Conservation (phyloP, 768 basidiomycete species). For the Boletus edulis region DNA sequence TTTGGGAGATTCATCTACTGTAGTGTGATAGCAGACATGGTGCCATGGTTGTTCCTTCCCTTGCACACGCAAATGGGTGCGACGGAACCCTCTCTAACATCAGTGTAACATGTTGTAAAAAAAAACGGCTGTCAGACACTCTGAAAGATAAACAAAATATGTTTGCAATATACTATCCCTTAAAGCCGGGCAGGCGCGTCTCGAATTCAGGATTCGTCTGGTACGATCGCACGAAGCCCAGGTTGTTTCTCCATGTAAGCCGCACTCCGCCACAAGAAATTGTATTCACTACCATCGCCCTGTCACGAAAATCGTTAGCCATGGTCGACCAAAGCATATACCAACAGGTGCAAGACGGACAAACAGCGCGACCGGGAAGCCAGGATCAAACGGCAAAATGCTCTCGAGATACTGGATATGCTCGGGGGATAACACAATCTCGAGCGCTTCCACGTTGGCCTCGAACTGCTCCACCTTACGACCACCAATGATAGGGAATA, state of each 20-base stretch:
- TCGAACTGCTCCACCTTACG: constrained; percentile 51
- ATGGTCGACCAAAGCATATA: not conserved
- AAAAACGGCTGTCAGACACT: no score
- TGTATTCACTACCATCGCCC: constrained; percentile 29
- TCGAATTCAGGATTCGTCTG: not conserved
- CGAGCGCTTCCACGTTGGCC: constrained; percentile 50
- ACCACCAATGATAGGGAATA: constrained; percentile 52
- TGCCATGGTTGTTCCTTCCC: no score
- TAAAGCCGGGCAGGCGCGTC: no score
- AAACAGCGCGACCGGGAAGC: constrained; percentile 38
- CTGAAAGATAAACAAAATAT: no score
- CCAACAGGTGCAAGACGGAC: constrained; percentile 21
- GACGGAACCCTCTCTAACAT: no score
- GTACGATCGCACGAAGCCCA: constrained; percentile 1
- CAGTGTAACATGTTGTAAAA: no score
- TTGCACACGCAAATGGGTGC: no score
- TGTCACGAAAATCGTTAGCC: constrained; percentile 3
- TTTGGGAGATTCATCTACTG: no score
- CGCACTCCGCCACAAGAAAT: constrained; percentile 6
- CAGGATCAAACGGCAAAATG: constrained; percentile 41
- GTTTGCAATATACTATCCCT: no score
- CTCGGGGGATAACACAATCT: constrained; percentile 42
- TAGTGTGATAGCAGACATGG: no score
- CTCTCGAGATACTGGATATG: constrained; percentile 47
- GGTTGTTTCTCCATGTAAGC: constrained; percentile 25